Base-by-base conservation (phyloP, 129 eudicot species). In the Apium graveolens region DNA sequence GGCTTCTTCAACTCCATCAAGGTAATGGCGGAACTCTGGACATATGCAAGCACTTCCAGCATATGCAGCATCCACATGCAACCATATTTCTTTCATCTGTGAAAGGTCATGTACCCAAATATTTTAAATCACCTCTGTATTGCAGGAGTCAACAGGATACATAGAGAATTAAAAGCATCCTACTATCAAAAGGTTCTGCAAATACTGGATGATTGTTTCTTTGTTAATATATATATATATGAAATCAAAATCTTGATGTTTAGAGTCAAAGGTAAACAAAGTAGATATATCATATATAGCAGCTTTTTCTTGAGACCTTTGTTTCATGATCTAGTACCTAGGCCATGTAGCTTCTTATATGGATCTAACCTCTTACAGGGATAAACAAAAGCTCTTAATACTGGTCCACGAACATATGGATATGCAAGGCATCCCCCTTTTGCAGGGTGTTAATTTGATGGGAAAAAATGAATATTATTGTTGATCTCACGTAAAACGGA, bases 31-130 rank as follows among this genome's bases (percentile, higher is more conserved):
- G 42, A 79, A 91, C 83, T 95, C 97, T 51, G 98, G 96, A 63
- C 98, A 95, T 37, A 95, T 84, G 74, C 97, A 95, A 70, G 98
- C 96, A 87, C 98, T 95, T 86, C 98, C 98, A 53, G 97, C 98
- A 85, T 95, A 91, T 55, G 98, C 97, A 74, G 99, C 99, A 90
- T 95, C 99, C 74, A 95, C 89, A 74, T 95, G 99, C 76, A 95
- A 87, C 99, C 97, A 95, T 42, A 95, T 75, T 65, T 87, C 89
- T 55, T 90, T 80, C 71, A 82, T 87, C 99, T 95, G 91, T 82
- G 35, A 80, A 85, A 74, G 62, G 70, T 39, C 79, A 81, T 65
- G 68, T 62, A 75, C 65, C 31, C 70, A 43, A 76, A 65, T 39
- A 18, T 12, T 53, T 70, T 16, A 77, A 17, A 5, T 46, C 65